Base-by-base conservation (phyloP, 495 filamentous ascomycete species). In the Xylaria longipes region DNA sequence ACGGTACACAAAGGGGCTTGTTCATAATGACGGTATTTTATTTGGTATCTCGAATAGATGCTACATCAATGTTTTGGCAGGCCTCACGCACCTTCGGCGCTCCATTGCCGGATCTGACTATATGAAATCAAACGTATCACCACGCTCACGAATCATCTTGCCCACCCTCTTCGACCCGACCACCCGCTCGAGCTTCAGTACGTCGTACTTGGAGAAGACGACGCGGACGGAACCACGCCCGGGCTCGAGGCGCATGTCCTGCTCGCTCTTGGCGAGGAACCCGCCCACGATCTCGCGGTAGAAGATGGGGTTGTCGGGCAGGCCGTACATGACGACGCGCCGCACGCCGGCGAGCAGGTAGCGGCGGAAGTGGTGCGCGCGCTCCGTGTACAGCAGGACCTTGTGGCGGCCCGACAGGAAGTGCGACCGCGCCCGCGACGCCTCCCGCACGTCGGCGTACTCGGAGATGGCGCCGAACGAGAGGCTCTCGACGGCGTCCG, bases 331-430 rank as follows among this genome's bases (percentile, higher is more conserved):
- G 50, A 97, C 83, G 9, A 98, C 87, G 62, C 88, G 86, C 79
- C 89, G 90, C 33, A 94, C 94, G 14, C 96, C 96, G 43, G 89
- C 86, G 27, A 99, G 82, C 70, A 87, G 87, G 76, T 94, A 95
- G 27, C 97, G 87, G 33, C 93, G 86, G 84, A 98, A 99, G 79
- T 99, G 97, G 82, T 98, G 97, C 22, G 94, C 91, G 35, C 96
- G 91, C 80, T 95, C 95, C 11, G 94, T 94, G 80, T 98, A 98
- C 22, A 99, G 84, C 45, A 99, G 82, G 27, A 98, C 87, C 45
- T 90, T 90, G 74, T 97, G 92, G 35, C 93, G 86, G 6, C 95
- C 95, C 56, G 81, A 91, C 69, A 94, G 80, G 82, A 99, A 98
- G 76, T 98, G 93, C 17, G 92, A 93, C 9, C 95, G 86, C 25